phyloP scores from a whole-genome alignment of 805 yeast species.

The Gaillardinia entomophila region DNA sequence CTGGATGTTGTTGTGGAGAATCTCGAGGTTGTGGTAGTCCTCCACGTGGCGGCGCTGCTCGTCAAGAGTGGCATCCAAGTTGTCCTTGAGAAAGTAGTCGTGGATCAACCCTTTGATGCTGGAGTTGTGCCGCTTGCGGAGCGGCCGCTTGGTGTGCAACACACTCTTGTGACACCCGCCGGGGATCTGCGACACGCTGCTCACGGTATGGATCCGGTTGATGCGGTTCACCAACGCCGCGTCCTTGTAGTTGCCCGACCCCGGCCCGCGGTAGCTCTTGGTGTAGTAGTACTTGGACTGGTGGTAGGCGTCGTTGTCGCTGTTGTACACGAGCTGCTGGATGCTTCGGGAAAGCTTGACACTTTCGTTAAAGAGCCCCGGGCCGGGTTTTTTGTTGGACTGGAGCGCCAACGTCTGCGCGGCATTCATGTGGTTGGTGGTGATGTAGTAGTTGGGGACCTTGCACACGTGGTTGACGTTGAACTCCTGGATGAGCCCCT shows the following conservation, averaged over 20 bases:
- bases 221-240: constrained; percentile 35
- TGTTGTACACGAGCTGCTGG: constrained; percentile 28
- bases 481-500: constrained; percentile 39
- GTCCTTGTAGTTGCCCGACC: constrained; percentile 41
- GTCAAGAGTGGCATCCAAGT: constrained; percentile 23
- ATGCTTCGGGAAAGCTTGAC: constrained; percentile 26
- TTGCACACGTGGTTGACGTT: constrained; percentile 34
- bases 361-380: constrained; percentile 20
- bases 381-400: constrained; percentile 1
- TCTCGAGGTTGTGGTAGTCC: constrained; percentile 35
- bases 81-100: constrained; percentile 24
- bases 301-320: constrained; percentile 30
- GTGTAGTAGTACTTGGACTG: constrained; percentile 34
- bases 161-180: not conserved
- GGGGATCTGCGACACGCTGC: constrained; percentile 4
- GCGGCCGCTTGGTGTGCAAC: not conserved
- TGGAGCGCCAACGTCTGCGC: constrained; percentile 2
- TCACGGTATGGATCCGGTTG: constrained; percentile 26
- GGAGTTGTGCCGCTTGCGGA: constrained; percentile 10
- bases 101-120: constrained; percentile 34
- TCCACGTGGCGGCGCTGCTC: constrained; percentile 25
- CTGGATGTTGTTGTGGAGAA: constrained; percentile 38
- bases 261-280: constrained; percentile 39
- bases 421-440: constrained; percentile 15
- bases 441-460: constrained; percentile 37